These are phyloP conservation scores for Tetradesmus obliquus DNA, from an alignment of 139 green algal genomes.

Conservation along the genomic window DNA sequence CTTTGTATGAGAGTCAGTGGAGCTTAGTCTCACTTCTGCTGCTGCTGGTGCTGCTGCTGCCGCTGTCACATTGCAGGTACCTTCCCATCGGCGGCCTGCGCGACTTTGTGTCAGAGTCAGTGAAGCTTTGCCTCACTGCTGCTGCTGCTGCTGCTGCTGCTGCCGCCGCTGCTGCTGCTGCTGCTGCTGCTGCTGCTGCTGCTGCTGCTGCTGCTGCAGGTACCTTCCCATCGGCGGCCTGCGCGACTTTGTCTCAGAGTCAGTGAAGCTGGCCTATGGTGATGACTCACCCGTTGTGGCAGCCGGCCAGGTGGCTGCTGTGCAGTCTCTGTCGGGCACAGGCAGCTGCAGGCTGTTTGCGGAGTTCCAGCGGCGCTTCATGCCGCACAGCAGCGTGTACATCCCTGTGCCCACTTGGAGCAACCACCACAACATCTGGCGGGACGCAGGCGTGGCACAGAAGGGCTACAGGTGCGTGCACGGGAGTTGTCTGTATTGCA, in stretches of 20 bases:
- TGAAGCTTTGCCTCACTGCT: slow-evolving; percentile 72
- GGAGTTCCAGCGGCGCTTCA: slow-evolving; percentile 82
- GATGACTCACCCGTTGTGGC: slow-evolving; percentile 56
- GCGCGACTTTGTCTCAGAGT: slow-evolving; percentile 79
- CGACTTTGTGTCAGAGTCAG: slow-evolving; percentile 76
- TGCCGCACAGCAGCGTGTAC: slow-evolving; percentile 48
- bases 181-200: neutral
- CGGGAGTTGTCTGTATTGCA: too few species aligned
- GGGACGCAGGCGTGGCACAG: slow-evolving; percentile 64
- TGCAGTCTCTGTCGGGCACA: slow-evolving; percentile 89
- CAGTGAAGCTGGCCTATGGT: slow-evolving; percentile 88
- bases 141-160: neutral
- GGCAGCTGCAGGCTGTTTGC: slow-evolving; percentile 88
- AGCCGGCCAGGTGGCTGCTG: slow-evolving; percentile 70
- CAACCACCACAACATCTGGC: slow-evolving; percentile 90
- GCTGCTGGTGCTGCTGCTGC: neutral
- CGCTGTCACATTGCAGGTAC: slow-evolving; percentile 63
- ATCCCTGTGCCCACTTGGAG: slow-evolving; percentile 69
- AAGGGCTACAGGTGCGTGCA: slow-evolving; percentile 33
- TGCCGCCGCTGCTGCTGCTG: too few species aligned
- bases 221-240: slow-evolving; percentile 89
- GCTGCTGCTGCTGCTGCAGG: slow-evolving; percentile 42
- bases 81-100: slow-evolving; percentile 85
- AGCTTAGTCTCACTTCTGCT: slow-evolving; percentile 61
- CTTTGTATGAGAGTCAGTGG: slow-evolving; percentile 80